phyloP scores from a whole-genome alignment of 306 rosid species.

The Psophocarpus tetragonolobus region DNA sequence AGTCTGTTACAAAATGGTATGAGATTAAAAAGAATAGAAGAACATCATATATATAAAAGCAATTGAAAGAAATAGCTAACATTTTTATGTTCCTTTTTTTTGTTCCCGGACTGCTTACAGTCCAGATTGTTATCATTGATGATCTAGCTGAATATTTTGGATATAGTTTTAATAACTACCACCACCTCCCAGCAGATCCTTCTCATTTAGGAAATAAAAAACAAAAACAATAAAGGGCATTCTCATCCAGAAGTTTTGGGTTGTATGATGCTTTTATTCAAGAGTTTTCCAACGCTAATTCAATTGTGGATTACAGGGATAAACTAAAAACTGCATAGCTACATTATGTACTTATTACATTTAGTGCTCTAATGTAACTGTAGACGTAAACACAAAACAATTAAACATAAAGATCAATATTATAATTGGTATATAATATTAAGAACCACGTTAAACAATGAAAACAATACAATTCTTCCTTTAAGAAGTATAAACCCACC shows the following conservation, averaged over 20 bases:
- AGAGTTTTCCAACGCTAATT: neutral
- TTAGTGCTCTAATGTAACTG: neutral
- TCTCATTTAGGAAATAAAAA: neutral
- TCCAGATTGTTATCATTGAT: neutral
- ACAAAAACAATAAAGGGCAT: neutral
- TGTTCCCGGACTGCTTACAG: slow-evolving; percentile 19
- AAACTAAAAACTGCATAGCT: slow-evolving; percentile 6
- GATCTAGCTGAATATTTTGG: neutral
- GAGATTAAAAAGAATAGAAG: slow-evolving; percentile 26
- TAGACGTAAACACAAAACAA: slow-evolving; percentile 3
- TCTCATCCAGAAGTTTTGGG: neutral
- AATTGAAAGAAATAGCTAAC: slow-evolving; percentile 25
- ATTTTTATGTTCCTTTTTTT: slow-evolving; percentile 31
- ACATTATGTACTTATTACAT: neutral
- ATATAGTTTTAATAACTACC: neutral
- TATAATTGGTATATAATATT: slow-evolving; percentile 4
- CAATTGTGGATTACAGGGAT: neutral
- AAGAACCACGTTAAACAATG: slow-evolving; percentile 32
- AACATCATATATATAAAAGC: neutral
- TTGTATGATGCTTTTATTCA: neutral
- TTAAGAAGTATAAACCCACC: slow-evolving; percentile 54
- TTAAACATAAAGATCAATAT: neutral
- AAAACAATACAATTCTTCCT: slow-evolving; percentile 32
- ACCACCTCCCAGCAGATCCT: neutral
- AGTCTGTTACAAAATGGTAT: slow-evolving; percentile 61